Percentiles rank a stretch among this genome's conserved stretches.
Evolutionary conservation across 371 early-diverging fungal species (phyloP).

Genomic region (Mortierella polycephala): DNA sequence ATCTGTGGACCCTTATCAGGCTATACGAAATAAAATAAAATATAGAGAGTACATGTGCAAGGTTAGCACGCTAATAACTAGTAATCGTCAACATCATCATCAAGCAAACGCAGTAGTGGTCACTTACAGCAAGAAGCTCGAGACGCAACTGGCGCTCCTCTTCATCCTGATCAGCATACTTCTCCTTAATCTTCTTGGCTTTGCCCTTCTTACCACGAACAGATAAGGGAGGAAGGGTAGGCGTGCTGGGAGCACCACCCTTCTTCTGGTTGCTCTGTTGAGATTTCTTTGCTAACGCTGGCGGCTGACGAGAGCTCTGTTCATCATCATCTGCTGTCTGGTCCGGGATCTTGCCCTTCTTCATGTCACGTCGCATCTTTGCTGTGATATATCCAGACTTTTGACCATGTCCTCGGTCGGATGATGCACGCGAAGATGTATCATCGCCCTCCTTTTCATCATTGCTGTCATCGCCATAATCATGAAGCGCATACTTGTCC

Average conservation of each 20-base stretch:
- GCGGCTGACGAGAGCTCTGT: slow-evolving; percentile 2
- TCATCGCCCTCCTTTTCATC: slow-evolving; percentile 52
- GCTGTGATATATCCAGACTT: slow-evolving; percentile 47
- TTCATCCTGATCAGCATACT: slow-evolving; percentile 95
- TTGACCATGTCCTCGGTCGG: slow-evolving; percentile 21
- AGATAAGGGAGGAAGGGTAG: slow-evolving; percentile 40
- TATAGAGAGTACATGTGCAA: background rate
- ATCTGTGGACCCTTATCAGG: slow-evolving; percentile 78
- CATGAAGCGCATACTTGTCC: slow-evolving; percentile 79
- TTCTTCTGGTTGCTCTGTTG: slow-evolving; percentile 24
- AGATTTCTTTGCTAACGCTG: slow-evolving; percentile 12
- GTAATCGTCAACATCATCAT: too few relatives aligned
- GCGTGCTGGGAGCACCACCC: slow-evolving; percentile 17
- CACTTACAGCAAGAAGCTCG: slow-evolving; percentile 79
- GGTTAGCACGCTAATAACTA: background rate
- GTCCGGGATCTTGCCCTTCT: slow-evolving; percentile 32
- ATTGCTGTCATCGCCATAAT: slow-evolving; percentile 71
- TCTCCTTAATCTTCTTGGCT: slow-evolving; percentile 90
- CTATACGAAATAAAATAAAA: slow-evolving; percentile 35
- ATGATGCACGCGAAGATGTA: slow-evolving; percentile 33
- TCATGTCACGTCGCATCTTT: slow-evolving; percentile 49
- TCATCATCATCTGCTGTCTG: slow-evolving; percentile 2
- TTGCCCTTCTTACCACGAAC: slow-evolving; percentile 90
- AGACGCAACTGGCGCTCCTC: slow-evolving; percentile 88
- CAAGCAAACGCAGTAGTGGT: too few relatives aligned